Conservation (phyloP, 192 early-diverging fungal genomes). For the Coemansia sp. region DNA sequence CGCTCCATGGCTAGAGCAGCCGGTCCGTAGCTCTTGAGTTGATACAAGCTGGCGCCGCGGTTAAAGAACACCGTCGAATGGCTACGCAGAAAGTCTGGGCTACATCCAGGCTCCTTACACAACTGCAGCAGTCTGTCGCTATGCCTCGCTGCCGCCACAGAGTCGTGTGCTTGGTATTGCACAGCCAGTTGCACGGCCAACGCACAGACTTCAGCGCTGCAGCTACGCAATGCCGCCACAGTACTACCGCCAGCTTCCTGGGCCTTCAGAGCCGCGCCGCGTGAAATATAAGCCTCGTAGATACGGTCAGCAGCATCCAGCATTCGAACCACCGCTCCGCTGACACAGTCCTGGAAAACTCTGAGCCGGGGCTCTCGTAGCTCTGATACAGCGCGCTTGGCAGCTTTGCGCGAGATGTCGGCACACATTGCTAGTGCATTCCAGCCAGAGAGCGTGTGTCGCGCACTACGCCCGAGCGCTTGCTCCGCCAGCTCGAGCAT, state of each 20-base stretch:
- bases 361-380: constrained; percentile 6
- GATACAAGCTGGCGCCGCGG: constrained; percentile 36
- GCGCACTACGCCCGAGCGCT: constrained; percentile 8
- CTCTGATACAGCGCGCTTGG: constrained; percentile 9
- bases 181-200: constrained; percentile 27
- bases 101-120: constrained; percentile 19
- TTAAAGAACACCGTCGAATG: constrained; percentile 51
- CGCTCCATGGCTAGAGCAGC: constrained; percentile 28
- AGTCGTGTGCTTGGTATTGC: constrained; percentile 13
- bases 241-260: constrained; percentile 29
- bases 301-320: constrained; percentile 21
- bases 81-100: constrained; percentile 32
- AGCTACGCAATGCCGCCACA: constrained; percentile 7
- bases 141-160: background rate
- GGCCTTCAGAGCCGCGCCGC: constrained; percentile 39
- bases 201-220: constrained; percentile 31
- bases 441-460: constrained; percentile 41
- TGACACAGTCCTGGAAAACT: background rate
- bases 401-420: constrained; percentile 24
- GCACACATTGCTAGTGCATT: constrained; percentile 41
- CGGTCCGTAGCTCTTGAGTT: constrained; percentile 26
- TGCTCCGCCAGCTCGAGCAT: background rate
- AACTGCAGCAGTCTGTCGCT: constrained; percentile 22
- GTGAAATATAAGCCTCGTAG: constrained; percentile 35
- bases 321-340: background rate